Conservation (phyloP, 2,329 filamentous ascomycete species). For the Juglanconis oblonga region DNA sequence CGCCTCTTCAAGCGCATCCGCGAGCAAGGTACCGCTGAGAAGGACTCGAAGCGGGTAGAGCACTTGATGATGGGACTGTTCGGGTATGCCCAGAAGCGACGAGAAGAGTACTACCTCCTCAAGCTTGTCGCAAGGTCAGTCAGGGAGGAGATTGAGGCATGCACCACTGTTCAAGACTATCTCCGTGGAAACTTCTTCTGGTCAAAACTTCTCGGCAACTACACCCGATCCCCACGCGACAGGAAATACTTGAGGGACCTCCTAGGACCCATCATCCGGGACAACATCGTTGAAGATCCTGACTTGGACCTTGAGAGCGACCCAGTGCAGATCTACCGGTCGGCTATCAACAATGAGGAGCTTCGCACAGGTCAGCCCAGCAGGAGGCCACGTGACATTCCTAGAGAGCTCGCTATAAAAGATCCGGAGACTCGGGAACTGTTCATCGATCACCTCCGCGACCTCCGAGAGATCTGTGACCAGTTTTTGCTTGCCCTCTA, state of each 20-base stretch:
- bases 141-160: conserved; percentile 78
- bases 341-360: conserved; percentile 95
- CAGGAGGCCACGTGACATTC: conserved; percentile 76
- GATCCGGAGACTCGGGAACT: conserved; percentile 88
- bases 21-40: conserved; percentile 81
- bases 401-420: conserved; percentile 89
- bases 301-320: conserved; percentile 93
- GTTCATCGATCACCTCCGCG: conserved; percentile 92
- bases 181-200: conserved; percentile 90
- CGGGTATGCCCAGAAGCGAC: conserved; percentile 92
- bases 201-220: conserved; percentile 80
- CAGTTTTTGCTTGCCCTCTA: conserved; percentile 82
- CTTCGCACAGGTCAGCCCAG: conserved; percentile 85
- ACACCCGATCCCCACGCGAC: conserved; percentile 86
- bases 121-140: conserved; percentile 83
- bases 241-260: conserved; percentile 89
- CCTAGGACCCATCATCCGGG: conserved; percentile 78
- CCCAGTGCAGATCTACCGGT: conserved; percentile 94
- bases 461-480: conserved; percentile 90
- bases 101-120: conserved; percentile 94
- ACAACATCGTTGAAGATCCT: conserved; percentile 90
- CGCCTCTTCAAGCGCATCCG: conserved; percentile 81
- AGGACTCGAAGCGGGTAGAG: conserved; percentile 89
- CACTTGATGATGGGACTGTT: conserved; percentile 95
- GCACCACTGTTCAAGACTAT: conserved; percentile 75